A percentile compares a stretch with the other conserved stretches of the same genome.
phyloP scores from a whole-genome alignment of 1,284 basidiomycete species.

The Mycena sp. region DNA sequence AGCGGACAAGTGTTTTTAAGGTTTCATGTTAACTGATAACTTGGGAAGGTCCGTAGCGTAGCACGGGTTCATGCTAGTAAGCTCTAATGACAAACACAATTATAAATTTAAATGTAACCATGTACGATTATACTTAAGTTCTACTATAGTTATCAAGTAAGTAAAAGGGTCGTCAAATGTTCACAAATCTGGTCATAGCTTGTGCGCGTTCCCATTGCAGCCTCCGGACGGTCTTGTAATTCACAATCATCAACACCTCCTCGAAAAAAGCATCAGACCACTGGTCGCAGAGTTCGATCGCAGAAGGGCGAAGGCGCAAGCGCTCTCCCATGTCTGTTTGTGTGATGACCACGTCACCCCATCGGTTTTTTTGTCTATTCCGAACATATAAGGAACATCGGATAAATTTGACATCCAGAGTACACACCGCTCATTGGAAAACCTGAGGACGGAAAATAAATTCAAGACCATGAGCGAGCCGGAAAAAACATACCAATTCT shows the following conservation, averaged over 20 bases:
- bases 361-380: conserved; percentile 31
- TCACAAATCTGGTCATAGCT: conserved; percentile 24
- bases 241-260: conserved; percentile 62
- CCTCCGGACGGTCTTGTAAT: conserved; percentile 46
- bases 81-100: conserved; percentile 6
- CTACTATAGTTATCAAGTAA: not conserved
- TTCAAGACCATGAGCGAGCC: no score
- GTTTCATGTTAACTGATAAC: no score
- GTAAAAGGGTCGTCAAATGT: conserved; percentile 1
- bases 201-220: conserved; percentile 20
- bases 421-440: conserved; percentile 66
- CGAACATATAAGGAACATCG: not conserved
- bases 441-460: no score
- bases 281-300: conserved; percentile 52
- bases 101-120: no score
- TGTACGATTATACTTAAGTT: no score
- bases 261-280: conserved; percentile 69
- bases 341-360: conserved; percentile 24
- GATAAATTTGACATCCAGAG: no score
- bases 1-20: no score
- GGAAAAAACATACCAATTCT: no score
- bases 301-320: conserved; percentile 56
- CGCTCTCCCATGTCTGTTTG: conserved; percentile 54
- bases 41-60: no score
- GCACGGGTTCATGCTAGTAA: no score